Percentiles rank a stretch among this genome's conserved stretches.
phyloP scores from a whole-genome alignment of 2,329 filamentous ascomycete species.

The Emergomyces africanus region DNA sequence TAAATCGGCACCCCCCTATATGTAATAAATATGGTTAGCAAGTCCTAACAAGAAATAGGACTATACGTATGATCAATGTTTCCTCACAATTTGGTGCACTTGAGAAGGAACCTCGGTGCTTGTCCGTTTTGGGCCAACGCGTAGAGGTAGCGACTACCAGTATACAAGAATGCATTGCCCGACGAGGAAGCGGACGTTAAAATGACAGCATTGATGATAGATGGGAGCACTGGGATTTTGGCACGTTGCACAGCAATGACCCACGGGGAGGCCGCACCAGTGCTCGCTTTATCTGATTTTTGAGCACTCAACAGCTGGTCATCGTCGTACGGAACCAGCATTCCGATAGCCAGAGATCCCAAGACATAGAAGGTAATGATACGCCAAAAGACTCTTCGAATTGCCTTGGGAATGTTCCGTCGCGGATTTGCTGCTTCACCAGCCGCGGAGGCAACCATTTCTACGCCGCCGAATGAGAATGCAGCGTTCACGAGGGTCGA shows the following conservation, averaged over 20 bases:
- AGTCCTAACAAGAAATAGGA: conserved; percentile 20
- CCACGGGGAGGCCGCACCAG: conserved; percentile 49
- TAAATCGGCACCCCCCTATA: conserved; percentile 33
- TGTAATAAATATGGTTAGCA: neutral
- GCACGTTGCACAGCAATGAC: conserved; percentile 60
- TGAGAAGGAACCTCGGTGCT: conserved; percentile 40
- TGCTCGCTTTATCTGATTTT: conserved; percentile 44
- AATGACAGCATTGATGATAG: conserved; percentile 65
- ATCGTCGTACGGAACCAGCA: conserved; percentile 55
- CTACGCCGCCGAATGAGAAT: conserved; percentile 28
- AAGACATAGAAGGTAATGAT: conserved; percentile 47
- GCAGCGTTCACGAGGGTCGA: conserved; percentile 32
- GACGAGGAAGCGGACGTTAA: conserved; percentile 59
- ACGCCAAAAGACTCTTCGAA: conserved; percentile 42
- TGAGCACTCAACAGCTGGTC: conserved; percentile 36
- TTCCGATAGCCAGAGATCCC: conserved; percentile 44
- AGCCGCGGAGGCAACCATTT: conserved; percentile 43
- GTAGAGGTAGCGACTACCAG: conserved; percentile 41
- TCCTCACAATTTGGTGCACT: conserved; percentile 34
- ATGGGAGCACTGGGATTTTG: conserved; percentile 53
- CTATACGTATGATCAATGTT: neutral
- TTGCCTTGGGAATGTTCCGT: conserved; percentile 41
- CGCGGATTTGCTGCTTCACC: conserved; percentile 43
- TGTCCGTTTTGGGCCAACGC: conserved; percentile 36
- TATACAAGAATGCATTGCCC: conserved; percentile 52